phyloP scores from a whole-genome alignment of 768 basidiomycete species.

The Hirschioporus abietinus region DNA sequence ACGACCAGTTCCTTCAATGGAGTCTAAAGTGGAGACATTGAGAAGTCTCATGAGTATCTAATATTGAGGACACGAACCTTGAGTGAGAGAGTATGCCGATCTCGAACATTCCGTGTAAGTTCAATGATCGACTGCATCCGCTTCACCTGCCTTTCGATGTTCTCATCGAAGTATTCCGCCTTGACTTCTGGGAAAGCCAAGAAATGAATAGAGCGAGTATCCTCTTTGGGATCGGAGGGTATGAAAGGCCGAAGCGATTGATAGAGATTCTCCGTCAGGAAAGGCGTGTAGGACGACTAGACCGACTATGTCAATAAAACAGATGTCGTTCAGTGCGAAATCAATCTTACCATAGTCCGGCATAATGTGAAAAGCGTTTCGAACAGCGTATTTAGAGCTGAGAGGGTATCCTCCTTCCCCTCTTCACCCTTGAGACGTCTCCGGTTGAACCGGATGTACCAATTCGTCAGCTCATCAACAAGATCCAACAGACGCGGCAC shows the following conservation, averaged over 20 bases:
- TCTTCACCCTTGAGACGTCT: slow-evolving; percentile 89
- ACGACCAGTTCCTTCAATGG: slow-evolving; percentile 89
- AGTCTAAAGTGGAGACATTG: slow-evolving; percentile 44
- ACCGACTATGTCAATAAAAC: slow-evolving; percentile 1
- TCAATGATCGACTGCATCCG: slow-evolving; percentile 96
- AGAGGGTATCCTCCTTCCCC: slow-evolving; percentile 77
- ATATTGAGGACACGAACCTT: slow-evolving; percentile 65
- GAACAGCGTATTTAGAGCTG: slow-evolving; percentile 92
- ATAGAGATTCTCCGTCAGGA: slow-evolving; percentile 95
- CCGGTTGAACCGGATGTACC: slow-evolving; percentile 99
- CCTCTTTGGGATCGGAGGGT: slow-evolving; percentile 65
- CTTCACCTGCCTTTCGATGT: slow-evolving; percentile 90
- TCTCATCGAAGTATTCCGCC: slow-evolving; percentile 89
- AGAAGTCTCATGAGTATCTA: background rate
- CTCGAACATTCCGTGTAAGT: slow-evolving; percentile 81
- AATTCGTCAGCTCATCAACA: slow-evolving; percentile 95
- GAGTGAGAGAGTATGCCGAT: slow-evolving; percentile 78
- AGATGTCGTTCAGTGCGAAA: background rate
- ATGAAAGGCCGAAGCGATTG: slow-evolving; percentile 85
- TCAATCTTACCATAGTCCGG: slow-evolving; percentile 79
- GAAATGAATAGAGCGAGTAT: slow-evolving; percentile 94
- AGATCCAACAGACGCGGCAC: slow-evolving; percentile 91
- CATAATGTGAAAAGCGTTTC: slow-evolving; percentile 93
- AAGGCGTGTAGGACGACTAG: slow-evolving; percentile 96
- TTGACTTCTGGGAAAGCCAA: slow-evolving; percentile 89